These are phyloP conservation scores for Penicillium riverlandense DNA, from an alignment of 495 filamentous ascomycete genomes.

Conservation along the genomic window DNA sequence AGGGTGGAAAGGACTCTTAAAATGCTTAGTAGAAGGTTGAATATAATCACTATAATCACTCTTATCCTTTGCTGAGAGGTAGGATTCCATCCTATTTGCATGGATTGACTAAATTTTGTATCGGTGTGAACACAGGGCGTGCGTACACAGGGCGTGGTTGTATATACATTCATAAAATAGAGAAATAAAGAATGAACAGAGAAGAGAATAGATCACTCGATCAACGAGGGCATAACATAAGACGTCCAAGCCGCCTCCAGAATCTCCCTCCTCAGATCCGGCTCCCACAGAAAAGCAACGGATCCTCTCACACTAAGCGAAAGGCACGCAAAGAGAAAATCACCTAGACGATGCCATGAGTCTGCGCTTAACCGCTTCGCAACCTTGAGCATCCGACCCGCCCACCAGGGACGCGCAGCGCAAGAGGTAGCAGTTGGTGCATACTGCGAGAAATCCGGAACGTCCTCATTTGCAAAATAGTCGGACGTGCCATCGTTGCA, in stretches of 20 bases:
- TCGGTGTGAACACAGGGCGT: neutral
- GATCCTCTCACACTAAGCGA: conserved; percentile 20
- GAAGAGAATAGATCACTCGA: conserved; percentile 1
- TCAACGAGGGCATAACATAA: conserved; percentile 27
- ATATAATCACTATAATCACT: too few species aligned
- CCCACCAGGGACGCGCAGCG: conserved; percentile 32
- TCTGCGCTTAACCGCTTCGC: conserved; percentile 27
- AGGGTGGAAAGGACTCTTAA: too few species aligned
- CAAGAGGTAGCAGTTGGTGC: conserved; percentile 15
- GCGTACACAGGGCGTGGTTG: neutral
- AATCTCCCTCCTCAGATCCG: conserved; percentile 26
- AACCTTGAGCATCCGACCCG: conserved; percentile 36
- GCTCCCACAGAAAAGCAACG: conserved; percentile 19
- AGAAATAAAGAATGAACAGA: neutral
- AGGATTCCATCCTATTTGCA: too few species aligned
- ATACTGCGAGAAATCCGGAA: conserved; percentile 28
- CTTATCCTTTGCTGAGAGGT: too few species aligned
- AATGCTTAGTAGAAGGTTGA: neutral
- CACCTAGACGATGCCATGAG: conserved; percentile 25
- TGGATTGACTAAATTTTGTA: too few species aligned
- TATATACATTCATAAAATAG: neutral
- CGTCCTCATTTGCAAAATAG: neutral
- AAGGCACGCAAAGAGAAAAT: conserved; percentile 28
- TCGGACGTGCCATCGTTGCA: conserved; percentile 22
- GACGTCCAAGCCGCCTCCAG: conserved; percentile 28